phyloP scores from a whole-genome alignment of 352 stramenopile species.

The Globisporangium paroecandrum region DNA sequence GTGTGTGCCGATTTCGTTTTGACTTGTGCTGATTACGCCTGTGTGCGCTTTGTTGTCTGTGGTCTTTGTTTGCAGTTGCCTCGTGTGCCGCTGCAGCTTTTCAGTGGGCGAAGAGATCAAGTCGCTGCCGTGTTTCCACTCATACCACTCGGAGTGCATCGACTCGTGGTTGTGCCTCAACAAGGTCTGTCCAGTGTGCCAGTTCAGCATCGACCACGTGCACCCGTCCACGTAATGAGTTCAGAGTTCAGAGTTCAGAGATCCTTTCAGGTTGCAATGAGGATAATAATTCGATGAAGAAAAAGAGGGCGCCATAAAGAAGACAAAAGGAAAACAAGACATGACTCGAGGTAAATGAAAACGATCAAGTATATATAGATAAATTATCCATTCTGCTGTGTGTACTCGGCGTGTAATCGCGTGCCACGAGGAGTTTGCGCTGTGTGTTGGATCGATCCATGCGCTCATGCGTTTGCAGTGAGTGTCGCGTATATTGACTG shows the following conservation, averaged over 20 bases:
- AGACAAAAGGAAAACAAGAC: too few relatives aligned
- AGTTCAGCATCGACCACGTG: constrained; percentile 73
- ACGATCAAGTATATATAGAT: constrained; percentile 43
- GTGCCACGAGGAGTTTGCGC: constrained; percentile 10
- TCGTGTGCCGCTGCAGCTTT: constrained; percentile 92
- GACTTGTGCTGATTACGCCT: background rate
- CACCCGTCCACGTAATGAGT: constrained; percentile 9
- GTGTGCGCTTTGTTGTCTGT: background rate
- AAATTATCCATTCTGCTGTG: constrained; percentile 38
- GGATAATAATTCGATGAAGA: too few relatives aligned
- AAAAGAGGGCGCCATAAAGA: too few relatives aligned
- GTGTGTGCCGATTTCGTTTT: background rate
- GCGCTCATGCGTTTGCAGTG: background rate
- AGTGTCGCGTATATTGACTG: constrained; percentile 2
- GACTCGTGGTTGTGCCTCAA: constrained; percentile 91
- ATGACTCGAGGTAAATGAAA: background rate
- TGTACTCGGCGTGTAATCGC: constrained; percentile 8
- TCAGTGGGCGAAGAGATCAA: constrained; percentile 89
- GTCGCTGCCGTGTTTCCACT: constrained; percentile 92
- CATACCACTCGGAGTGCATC: constrained; percentile 92
- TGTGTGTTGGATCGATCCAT: background rate
- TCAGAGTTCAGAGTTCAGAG: constrained; percentile 6
- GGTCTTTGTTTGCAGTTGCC: constrained; percentile 52
- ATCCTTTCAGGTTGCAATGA: background rate
- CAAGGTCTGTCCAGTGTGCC: constrained; percentile 89